These are phyloP conservation scores for Eragrostis tef DNA, from an alignment of 202 grass and related monocot species.

Conservation along the genomic window DNA sequence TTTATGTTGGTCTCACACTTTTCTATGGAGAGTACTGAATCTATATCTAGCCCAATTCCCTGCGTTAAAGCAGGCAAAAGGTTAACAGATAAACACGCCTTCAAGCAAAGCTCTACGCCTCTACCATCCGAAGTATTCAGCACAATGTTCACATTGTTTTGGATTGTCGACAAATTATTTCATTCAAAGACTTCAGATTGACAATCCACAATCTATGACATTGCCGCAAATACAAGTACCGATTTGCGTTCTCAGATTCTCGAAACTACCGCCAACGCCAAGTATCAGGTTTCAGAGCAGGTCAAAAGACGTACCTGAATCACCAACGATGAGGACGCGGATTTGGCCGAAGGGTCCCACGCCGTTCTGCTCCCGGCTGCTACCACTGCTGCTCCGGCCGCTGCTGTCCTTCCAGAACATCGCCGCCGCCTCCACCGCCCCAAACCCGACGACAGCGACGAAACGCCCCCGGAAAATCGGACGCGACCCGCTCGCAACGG, in stretches of 20 bases:
- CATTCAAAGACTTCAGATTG: neutral
- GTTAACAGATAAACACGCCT: neutral
- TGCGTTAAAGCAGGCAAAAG: neutral
- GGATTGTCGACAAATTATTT: neutral
- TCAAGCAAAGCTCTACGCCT: neutral
- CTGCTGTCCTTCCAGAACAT: slow-evolving; percentile 68
- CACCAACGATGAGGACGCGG: slow-evolving; percentile 87
- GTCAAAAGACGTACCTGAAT: slow-evolving; percentile 61
- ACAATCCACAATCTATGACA: neutral
- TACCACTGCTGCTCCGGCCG: slow-evolving; percentile 46
- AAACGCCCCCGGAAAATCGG: neutral
- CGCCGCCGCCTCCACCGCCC: neutral
- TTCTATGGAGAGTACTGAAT: neutral
- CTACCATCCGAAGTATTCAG: neutral
- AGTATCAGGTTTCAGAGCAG: slow-evolving; percentile 7
- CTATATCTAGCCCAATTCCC: slow-evolving; percentile 15
- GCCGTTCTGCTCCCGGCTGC: slow-evolving; percentile 62
- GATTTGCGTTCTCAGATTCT: neutral
- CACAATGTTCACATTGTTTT: neutral
- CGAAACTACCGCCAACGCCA: neutral
- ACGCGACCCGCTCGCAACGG: neutral
- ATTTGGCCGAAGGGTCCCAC: slow-evolving; percentile 79
- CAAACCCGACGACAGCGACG: neutral
- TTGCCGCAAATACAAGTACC: neutral
- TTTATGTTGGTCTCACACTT: neutral